phyloP scores from a whole-genome alignment of 1,284 basidiomycete species.

The Apiotrichum gamsii region DNA sequence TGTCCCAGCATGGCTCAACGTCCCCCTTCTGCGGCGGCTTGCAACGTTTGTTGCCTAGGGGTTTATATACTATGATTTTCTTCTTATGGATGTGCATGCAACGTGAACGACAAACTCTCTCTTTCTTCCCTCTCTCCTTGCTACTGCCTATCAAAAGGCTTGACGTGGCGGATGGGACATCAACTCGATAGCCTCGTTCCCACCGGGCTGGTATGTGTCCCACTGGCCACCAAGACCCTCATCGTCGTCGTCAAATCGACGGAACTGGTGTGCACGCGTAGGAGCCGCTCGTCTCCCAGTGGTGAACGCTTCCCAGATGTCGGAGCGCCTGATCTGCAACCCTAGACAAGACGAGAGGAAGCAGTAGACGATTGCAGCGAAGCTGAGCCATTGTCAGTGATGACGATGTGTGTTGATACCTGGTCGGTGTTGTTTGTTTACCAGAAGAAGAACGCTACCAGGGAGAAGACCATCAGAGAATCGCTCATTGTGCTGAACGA shows the following conservation, averaged over 20 bases:
- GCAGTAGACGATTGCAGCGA: conserved; percentile 38
- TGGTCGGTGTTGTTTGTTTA: conserved; percentile 9
- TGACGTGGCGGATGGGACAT: not conserved
- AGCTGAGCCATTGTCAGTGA: conserved; percentile 11
- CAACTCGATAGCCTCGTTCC: not conserved
- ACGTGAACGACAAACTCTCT: conserved; percentile 1
- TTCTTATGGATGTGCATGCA: not conserved
- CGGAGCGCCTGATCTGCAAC: conserved; percentile 32
- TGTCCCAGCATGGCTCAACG: conserved; percentile 37
- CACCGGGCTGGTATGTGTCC: not conserved
- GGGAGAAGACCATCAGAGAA: conserved; percentile 31
- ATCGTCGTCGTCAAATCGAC: too few species aligned
- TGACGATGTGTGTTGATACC: not conserved
- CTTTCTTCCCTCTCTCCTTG: too few species aligned
- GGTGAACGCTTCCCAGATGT: conserved; percentile 33
- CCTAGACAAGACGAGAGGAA: conserved; percentile 45
- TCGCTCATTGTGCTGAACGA: conserved; percentile 36
- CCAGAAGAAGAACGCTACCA: conserved; percentile 33
- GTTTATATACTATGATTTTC: conserved; percentile 1
- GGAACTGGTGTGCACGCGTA: too few species aligned
- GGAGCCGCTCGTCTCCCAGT: too few species aligned
- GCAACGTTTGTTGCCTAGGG: conserved; percentile 33
- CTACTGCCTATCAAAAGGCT: conserved; percentile 6
- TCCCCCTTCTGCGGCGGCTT: conserved; percentile 35
- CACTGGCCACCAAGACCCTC: too few species aligned